Evolutionary conservation across 768 basidiomycete genomes (phyloP).

Genomic region (Boletus huronensis): DNA sequence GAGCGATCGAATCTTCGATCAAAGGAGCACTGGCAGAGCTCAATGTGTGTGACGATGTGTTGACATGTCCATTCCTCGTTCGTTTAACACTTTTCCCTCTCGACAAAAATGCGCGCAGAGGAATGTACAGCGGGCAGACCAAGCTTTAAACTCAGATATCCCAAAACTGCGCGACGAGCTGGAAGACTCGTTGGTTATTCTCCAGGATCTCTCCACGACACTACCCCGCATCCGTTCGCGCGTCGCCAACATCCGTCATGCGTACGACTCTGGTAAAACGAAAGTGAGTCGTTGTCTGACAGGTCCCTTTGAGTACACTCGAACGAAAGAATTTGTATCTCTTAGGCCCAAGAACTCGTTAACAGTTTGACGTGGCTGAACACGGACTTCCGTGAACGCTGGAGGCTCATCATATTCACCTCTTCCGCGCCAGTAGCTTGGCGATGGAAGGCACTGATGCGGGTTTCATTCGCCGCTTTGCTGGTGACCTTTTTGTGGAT

Average conservation of each 20-base stretch:
- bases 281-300: slow-evolving; percentile 43
- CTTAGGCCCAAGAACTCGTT: slow-evolving; percentile 63
- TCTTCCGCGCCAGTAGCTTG: slow-evolving; percentile 67
- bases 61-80: not conserved
- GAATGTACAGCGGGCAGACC: slow-evolving; percentile 55
- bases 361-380: slow-evolving; percentile 70
- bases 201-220: slow-evolving; percentile 53
- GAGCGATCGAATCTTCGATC: slow-evolving; percentile 66
- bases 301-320: not conserved
- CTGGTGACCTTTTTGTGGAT: slow-evolving; percentile 59
- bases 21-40: slow-evolving; percentile 61
- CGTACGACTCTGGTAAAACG: slow-evolving; percentile 67
- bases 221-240: slow-evolving; percentile 63
- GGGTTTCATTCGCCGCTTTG: slow-evolving; percentile 53
- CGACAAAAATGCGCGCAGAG: slow-evolving; percentile 37
- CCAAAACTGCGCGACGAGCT: slow-evolving; percentile 61
- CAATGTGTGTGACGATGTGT: slow-evolving; percentile 41
- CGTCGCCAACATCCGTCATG: slow-evolving; percentile 56
- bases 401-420: slow-evolving; percentile 72
- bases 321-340: not conserved
- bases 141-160: slow-evolving; percentile 54
- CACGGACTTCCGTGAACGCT: slow-evolving; percentile 73
- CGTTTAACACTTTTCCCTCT: not conserved
- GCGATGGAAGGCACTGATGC: slow-evolving; percentile 65
- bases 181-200: slow-evolving; percentile 54